These are phyloP conservation scores for Alternaria gaisen DNA, from an alignment of 2,329 filamentous ascomycete species.

Conservation along the genomic window DNA sequence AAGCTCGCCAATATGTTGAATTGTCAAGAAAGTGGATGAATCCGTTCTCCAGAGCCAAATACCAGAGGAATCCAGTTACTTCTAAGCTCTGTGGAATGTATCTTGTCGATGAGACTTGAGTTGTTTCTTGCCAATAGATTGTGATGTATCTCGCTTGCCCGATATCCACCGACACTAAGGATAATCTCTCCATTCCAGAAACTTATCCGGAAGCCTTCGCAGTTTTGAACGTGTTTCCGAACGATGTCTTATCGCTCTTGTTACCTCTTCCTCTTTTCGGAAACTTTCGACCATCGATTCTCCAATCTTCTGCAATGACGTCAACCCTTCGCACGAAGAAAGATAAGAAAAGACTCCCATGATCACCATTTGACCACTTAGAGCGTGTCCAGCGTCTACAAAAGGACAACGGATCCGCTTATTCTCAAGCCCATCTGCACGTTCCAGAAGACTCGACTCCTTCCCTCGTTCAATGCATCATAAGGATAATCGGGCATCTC, in stretches of 20 bases:
- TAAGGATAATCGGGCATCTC: not conserved
- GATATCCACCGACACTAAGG: not conserved
- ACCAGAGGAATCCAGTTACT: not conserved
- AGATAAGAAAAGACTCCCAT: not conserved
- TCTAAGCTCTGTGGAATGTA: not conserved
- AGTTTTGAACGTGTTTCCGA: not conserved
- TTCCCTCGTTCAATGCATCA: not conserved
- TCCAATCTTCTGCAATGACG: not conserved
- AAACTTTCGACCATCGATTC: not conserved
- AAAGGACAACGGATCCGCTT: not conserved
- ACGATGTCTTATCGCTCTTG: not conserved
- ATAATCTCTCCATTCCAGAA: too few relatives aligned
- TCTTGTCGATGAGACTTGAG: not conserved
- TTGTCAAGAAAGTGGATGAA: not conserved
- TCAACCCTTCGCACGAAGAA: not conserved
- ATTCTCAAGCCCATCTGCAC: not conserved
- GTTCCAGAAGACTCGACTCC: not conserved
- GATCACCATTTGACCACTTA: not conserved
- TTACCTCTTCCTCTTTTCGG: not conserved
- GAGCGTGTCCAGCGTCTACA: not conserved
- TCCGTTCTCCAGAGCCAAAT: not conserved
- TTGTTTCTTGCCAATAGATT: not conserved
- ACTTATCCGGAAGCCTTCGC: not conserved
- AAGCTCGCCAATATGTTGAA: not conserved
- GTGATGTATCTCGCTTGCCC: not conserved